Base-by-base conservation (phyloP, 495 filamentous ascomycete species). In the Neurospora sp. region DNA sequence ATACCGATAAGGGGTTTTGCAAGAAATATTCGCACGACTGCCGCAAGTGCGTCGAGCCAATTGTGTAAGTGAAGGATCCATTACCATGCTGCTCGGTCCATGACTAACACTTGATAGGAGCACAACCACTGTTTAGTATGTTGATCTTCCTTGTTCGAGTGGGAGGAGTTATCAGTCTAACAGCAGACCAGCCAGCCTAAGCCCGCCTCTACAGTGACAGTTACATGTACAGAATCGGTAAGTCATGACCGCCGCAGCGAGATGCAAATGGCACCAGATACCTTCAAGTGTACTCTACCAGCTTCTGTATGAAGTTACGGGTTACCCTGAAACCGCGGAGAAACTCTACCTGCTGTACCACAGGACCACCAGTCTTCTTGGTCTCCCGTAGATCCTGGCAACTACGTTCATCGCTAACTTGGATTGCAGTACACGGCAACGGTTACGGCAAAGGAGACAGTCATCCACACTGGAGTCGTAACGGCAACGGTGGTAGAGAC, bases 141-240 rank as follows among this genome's bases (percentile, higher is more conserved):
- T 18, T 37, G 27, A 35, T 18, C 7, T 8, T 37, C 23, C 12
- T 8, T 66, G 11, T 35, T 66, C 3, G 14, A 16, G 2, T 66
- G 54, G 23, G 7, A 66, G 27, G 14, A 66, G 14, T 31, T 16
- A 66, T 66, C 27, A 66, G 31, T 66, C 54, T 66, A 66, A 66
- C 27, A 66, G 54, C 54, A 37, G 12, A 66, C 27, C 14, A 66
- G 54, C 31, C 4, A 16, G 3, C 27, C 54, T 18, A 31, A 66
- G 54, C 54, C 54, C 14, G 27, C 54, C 54, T 66, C 27, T 69
- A 75, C 39, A 40, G 40, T 37, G 18, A 74, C 73, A 46, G 70
- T 72, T 20, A 72, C 48, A n/a, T 46, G 42, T 46, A 46, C 42
- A 46, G 40, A 74, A 62, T 72, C 70, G 46, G 71, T 40, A 74